These are phyloP conservation scores for Fomitopsis schrenkii DNA, from an alignment of 1,284 basidiomycete genomes.

Conservation along the genomic window DNA sequence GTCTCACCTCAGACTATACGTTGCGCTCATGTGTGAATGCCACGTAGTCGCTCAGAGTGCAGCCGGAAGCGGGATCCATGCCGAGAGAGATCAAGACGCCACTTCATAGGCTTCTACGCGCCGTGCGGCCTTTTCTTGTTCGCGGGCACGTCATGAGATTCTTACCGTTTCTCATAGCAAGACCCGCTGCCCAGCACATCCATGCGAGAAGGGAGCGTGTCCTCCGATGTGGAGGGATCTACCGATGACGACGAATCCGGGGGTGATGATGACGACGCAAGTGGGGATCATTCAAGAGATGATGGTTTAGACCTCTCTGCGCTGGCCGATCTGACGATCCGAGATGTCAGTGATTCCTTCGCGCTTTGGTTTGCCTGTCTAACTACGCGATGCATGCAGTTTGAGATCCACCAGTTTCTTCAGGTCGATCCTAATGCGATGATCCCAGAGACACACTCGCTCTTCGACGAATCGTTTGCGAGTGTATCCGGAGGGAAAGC, in stretches of 20 bases:
- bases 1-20: too few species aligned
- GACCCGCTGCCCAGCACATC: not conserved
- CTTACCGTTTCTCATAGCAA: not conserved
- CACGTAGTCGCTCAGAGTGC: not conserved
- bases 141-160: not conserved
- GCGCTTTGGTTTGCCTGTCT: not conserved
- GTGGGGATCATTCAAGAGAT: not conserved
- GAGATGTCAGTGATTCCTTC: not conserved
- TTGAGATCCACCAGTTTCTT: not conserved
- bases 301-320: not conserved
- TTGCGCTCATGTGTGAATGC: not conserved
- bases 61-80: not conserved
- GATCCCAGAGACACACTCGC: not conserved
- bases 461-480: not conserved
- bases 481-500: not conserved
- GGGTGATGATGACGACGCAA: not conserved
- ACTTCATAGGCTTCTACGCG: not conserved
- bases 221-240: not conserved
- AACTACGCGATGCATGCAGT: not conserved
- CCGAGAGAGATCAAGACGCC: not conserved
- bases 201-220: not conserved
- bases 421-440: not conserved
- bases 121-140: not conserved
- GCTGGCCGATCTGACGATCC: not conserved
- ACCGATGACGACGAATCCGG: not conserved